Evolutionary conservation across 1,139 yeast genomes (phyloP).

Genomic region (Candida pseudocylindracea): DNA sequence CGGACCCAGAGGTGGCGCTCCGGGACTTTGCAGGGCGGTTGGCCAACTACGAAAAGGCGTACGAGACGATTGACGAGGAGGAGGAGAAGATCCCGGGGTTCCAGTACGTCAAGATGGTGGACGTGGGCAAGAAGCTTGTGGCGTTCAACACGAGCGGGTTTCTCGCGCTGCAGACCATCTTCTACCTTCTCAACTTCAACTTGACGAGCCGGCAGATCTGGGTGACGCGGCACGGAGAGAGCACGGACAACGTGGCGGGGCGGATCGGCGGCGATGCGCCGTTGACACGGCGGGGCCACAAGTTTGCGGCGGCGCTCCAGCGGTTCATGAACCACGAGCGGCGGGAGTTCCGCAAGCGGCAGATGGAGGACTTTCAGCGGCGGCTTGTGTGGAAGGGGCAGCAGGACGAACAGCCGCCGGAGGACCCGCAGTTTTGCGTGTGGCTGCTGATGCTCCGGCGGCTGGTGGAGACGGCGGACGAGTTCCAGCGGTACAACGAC

Average conservation of each 20-base stretch:
- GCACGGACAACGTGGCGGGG: conserved; percentile 65
- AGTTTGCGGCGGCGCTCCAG: conserved; percentile 50
- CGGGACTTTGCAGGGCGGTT: conserved; percentile 68
- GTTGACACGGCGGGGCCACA: conserved; percentile 57
- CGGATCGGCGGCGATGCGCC: conserved; percentile 84
- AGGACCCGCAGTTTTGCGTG: conserved; percentile 60
- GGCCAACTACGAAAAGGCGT: conserved; percentile 69
- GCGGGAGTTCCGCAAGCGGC: conserved; percentile 41
- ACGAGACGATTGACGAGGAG: conserved; percentile 69
- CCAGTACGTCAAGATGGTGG: conserved; percentile 87
- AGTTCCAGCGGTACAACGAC: conserved; percentile 12
- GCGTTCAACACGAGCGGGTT: conserved; percentile 85
- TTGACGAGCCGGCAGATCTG: conserved; percentile 81
- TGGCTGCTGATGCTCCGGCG: conserved; percentile 83
- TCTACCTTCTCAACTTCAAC: conserved; percentile 76
- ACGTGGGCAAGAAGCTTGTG: conserved; percentile 85
- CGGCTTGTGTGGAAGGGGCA: conserved; percentile 12
- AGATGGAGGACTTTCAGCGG: conserved; percentile 27
- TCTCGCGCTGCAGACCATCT: conserved; percentile 81
- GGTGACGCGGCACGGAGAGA: conserved; percentile 91
- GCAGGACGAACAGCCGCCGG: conserved; percentile 12
- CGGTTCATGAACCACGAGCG: conserved; percentile 58
- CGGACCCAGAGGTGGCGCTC: conserved; percentile 67
- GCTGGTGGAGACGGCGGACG: conserved; percentile 55
- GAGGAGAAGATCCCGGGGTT: conserved; percentile 39